Base-by-base conservation (phyloP, 2,329 filamentous ascomycete genomes). In the Venturia effusa region DNA sequence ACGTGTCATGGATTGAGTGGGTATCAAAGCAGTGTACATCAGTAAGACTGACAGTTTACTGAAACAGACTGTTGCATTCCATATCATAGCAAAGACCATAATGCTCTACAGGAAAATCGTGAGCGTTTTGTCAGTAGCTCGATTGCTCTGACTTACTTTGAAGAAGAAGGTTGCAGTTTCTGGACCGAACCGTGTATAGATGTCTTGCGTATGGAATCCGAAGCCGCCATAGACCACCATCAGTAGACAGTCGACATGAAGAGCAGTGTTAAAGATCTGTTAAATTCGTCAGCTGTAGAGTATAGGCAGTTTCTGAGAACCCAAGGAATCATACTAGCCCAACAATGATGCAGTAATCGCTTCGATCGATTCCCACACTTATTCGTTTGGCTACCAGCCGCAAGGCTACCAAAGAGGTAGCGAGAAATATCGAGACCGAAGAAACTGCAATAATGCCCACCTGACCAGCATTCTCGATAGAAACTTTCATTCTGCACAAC, bases 21-120 rank as follows among this genome's bases (percentile, higher is more conserved):
- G 67, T 54, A 70, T 68, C 22, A 69, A 57, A 11, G 66, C 37
- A 1, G 61, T 62, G 61, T 70, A 70, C 68, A 69, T 70, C 1
- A 67, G 61, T 1, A 70, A 64, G 15, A 70, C 63, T 1, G 68
- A 70, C 0, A 69, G 22, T 64, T 68, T 69, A 54, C 66, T 67
- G 45, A 68, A 70, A 48, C 66, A 67, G 32, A 70, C 65, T 1
- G 67, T 68, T 2, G 64, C 67, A 22, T 70, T 69, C 68, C 68
- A 70, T 4, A 70, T 61, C 13, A 70, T 60, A 0, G 68, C 57
- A 54, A 70, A 70, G 0, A 66, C 43, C 66, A 70, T 68, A 61
- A 69, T 67, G 0, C 66, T 66, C 67, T 69, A 11, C 19, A 7
- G 15, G 11, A 4, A n/a, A 27, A 27, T 27, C 2, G 43, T 48